Evolutionary conservation across 805 yeast genomes (phyloP).

Genomic region (Huiozyma naganishii): DNA sequence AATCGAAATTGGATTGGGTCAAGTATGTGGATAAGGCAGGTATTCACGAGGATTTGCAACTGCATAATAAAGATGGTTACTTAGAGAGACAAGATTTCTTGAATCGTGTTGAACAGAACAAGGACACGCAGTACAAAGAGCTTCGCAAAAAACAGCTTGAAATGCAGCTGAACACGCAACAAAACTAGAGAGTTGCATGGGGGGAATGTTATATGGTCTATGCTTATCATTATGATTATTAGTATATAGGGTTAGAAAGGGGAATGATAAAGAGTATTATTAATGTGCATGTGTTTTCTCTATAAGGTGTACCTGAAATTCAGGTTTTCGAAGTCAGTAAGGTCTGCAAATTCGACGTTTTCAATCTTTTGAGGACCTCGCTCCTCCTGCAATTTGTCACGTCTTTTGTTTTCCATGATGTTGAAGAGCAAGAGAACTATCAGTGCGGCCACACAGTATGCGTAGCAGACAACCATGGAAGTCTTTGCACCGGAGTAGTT

Average conservation of each 20-base stretch:
- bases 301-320: slow-evolving; percentile 29
- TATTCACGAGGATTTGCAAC: slow-evolving; percentile 68
- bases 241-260: neutral
- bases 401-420: slow-evolving; percentile 32
- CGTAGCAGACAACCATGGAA: slow-evolving; percentile 40
- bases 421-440: slow-evolving; percentile 22
- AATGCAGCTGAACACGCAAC: slow-evolving; percentile 14
- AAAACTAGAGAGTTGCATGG: no score
- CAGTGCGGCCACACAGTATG: slow-evolving; percentile 30
- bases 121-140: slow-evolving; percentile 31
- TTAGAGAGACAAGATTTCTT: slow-evolving; percentile 87
- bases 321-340: slow-evolving; percentile 36
- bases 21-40: slow-evolving; percentile 81
- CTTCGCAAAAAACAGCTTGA: slow-evolving; percentile 29
- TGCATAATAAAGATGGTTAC: slow-evolving; percentile 82
- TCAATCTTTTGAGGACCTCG: slow-evolving; percentile 18
- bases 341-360: slow-evolving; percentile 31
- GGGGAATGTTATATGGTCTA: no score
- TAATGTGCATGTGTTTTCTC: neutral
- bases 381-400: slow-evolving; percentile 26
- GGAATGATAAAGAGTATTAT: no score
- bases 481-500: slow-evolving; percentile 44
- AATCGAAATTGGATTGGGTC: slow-evolving; percentile 91
- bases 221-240: neutral
- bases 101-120: slow-evolving; percentile 48